Evolutionary conservation across 208 protist genomes (phyloP).

Genomic region (Porcisia hertigi): DNA sequence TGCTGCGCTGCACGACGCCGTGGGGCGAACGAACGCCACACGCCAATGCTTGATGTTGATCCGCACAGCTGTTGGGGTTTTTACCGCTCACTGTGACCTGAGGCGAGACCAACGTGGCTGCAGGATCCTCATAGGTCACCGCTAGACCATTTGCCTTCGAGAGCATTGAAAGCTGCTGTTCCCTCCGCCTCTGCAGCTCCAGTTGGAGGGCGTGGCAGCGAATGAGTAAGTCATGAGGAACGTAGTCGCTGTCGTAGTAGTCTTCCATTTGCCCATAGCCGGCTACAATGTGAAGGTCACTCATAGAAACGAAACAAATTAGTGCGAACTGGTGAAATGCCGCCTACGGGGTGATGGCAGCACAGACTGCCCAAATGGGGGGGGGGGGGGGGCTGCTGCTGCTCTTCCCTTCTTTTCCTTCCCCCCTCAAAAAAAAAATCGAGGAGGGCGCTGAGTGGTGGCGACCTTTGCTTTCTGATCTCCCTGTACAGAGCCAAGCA

Average conservation of each 20-base stretch:
- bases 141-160: conserved; percentile 1
- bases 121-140: conserved; percentile 3
- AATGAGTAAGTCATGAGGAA: conserved; percentile 31
- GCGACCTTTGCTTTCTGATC: no score
- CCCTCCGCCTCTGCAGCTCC: conserved; percentile 10
- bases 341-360: background rate
- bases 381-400: no score
- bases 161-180: conserved; percentile 19
- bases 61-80: background rate
- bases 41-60: background rate
- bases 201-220: conserved; percentile 33
- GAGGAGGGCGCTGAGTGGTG: background rate
- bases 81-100: background rate
- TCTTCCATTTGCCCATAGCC: conserved; percentile 35
- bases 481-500: background rate
- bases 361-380: background rate
- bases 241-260: conserved; percentile 53
- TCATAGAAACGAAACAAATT: background rate
- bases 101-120: background rate
- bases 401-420: no score
- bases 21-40: conserved; percentile 11
- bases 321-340: background rate
- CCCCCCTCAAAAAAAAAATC: background rate
- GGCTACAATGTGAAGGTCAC: conserved; percentile 9
- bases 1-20: background rate